Percentiles rank a stretch among this genome's conserved stretches.
Conservation (phyloP, 2,329 filamentous ascomycete species). For the Bipolaris zeicola region DNA sequence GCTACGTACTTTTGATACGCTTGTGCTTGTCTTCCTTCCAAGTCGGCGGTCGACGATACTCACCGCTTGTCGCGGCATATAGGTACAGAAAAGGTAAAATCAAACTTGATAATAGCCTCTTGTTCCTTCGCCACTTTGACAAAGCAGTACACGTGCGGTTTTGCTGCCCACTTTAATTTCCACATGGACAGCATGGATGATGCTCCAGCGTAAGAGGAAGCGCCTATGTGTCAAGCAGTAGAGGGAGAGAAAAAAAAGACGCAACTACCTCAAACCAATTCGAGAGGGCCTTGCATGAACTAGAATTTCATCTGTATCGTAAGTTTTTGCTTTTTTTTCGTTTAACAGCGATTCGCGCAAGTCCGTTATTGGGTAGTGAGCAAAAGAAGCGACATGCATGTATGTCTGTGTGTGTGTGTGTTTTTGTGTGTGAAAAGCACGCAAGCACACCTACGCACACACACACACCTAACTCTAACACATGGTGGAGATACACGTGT, state of each 20-base stretch:
- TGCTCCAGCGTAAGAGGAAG: background rate
- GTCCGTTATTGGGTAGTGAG: background rate
- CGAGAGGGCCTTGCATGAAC: too few relatives aligned
- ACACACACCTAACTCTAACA: too few relatives aligned
- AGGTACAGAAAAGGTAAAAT: background rate
- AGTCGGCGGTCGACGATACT: too few relatives aligned
- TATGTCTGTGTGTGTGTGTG: background rate
- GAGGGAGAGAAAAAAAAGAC: too few relatives aligned
- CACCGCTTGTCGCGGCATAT: conserved; percentile 3
- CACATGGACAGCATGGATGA: conserved; percentile 11
- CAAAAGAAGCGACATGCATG: background rate
- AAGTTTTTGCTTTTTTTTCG: background rate
- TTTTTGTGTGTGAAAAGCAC: too few relatives aligned
- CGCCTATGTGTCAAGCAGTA: background rate
- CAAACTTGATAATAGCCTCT: background rate
- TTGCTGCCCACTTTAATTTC: conserved; percentile 6
- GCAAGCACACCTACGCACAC: too few relatives aligned
- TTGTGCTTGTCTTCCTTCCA: too few relatives aligned
- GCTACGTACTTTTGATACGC: too few relatives aligned
- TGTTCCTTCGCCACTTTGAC: background rate
- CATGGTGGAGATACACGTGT: too few relatives aligned
- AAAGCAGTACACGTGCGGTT: background rate
- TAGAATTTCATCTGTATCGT: too few relatives aligned
- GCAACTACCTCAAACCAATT: too few relatives aligned
- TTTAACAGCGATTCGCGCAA: conserved; percentile 7